Evolutionary conservation across 23 red algal species (phyloP).

Genomic region (Gracilaria gracilis): DNA sequence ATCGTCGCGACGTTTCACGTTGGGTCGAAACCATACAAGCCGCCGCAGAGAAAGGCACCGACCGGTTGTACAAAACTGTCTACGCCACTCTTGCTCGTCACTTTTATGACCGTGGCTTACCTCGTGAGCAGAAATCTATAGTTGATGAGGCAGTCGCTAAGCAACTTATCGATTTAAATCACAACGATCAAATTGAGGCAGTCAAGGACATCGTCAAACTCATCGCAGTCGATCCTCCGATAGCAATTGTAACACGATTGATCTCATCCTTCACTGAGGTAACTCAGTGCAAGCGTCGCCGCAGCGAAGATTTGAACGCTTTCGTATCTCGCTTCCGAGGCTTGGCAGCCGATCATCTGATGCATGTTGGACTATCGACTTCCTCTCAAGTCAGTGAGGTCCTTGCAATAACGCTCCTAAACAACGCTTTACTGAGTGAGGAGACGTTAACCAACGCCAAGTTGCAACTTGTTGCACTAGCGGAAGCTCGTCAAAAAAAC

Average conservation of each 20-base stretch:
- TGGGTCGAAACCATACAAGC: conserved; percentile 11
- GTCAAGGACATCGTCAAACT: neutral
- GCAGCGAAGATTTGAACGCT: neutral
- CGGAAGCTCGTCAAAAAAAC: neutral
- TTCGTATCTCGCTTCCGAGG: neutral
- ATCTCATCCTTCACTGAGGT: neutral
- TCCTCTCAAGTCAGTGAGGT: conserved; percentile 17
- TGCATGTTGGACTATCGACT: neutral
- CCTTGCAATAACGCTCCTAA: conserved; percentile 10
- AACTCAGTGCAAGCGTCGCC: neutral
- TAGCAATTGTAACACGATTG: neutral
- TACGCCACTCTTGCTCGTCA: conserved; percentile 5
- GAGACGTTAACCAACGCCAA: conserved; percentile 21
- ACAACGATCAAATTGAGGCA: neutral
- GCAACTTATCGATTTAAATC: neutral
- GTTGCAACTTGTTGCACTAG: conserved; percentile 25
- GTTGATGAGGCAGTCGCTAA: neutral
- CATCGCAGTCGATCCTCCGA: neutral
- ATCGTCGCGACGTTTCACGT: neutral
- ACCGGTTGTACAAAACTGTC: neutral
- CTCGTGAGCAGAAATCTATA: neutral
- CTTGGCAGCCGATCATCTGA: conserved; percentile 6
- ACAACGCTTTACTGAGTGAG: conserved; percentile 9
- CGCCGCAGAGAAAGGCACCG: neutral
- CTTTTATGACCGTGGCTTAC: neutral